Conservation (phyloP, 441 rosid genomes). For the Pelargonium australe region DNA sequence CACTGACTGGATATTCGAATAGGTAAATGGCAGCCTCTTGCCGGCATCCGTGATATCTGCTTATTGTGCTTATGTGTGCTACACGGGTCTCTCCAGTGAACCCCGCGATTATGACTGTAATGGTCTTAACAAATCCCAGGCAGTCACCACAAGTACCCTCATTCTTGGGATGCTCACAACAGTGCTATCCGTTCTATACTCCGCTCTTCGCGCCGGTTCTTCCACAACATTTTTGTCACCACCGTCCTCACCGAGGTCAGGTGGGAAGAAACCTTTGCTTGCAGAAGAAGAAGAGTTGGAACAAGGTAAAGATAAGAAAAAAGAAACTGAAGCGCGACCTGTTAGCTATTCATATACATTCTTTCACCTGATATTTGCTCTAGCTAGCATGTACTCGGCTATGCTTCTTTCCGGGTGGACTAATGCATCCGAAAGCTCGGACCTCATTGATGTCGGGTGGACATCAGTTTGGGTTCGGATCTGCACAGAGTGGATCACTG, state of each 20-base stretch:
- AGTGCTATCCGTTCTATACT: slow-evolving; percentile 76
- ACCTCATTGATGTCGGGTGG: slow-evolving; percentile 90
- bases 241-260: slow-evolving; percentile 83
- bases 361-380: slow-evolving; percentile 88
- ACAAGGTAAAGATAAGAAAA: slow-evolving; percentile 47
- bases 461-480: slow-evolving; percentile 96
- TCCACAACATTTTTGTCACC: slow-evolving; percentile 85
- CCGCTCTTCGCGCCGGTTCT: slow-evolving; percentile 93
- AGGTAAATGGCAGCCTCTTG: slow-evolving; percentile 95
- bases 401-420: slow-evolving; percentile 98
- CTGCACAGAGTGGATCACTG: slow-evolving; percentile 85
- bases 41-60: slow-evolving; percentile 88
- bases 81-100: slow-evolving; percentile 92
- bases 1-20: slow-evolving; percentile 18
- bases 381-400: slow-evolving; percentile 95
- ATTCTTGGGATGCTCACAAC: slow-evolving; percentile 91
- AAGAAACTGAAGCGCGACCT: slow-evolving; percentile 54
- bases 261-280: slow-evolving; percentile 50
- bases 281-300: slow-evolving; percentile 43
- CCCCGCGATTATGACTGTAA: slow-evolving; percentile 82
- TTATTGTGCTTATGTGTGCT: slow-evolving; percentile 93
- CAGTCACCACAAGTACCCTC: slow-evolving; percentile 71
- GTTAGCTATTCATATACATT: slow-evolving; percentile 79
- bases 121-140: slow-evolving; percentile 72
- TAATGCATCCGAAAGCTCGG: slow-evolving; percentile 57